Conservation (phyloP, 2,329 filamentous ascomycete species). For the Xylaria sp. region DNA sequence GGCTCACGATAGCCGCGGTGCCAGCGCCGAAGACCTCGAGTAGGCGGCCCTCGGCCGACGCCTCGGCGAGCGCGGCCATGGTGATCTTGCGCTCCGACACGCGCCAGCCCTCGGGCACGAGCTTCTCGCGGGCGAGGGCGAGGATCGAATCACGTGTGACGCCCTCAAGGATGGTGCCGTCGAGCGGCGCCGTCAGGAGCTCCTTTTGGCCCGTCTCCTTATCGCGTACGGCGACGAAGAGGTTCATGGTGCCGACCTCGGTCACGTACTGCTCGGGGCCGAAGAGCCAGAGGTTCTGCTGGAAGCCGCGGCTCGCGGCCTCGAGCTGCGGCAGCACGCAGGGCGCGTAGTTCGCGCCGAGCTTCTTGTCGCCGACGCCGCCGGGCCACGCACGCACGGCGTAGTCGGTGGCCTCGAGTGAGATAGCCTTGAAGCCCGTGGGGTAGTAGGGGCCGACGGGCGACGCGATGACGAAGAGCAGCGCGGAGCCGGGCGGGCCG, state of each 20-base stretch:
- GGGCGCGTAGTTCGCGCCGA: conserved; percentile 98
- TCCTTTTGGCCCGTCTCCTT: conserved; percentile 89
- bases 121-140: conserved; percentile 80
- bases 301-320: conserved; percentile 88
- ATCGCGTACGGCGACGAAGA: conserved; percentile 86
- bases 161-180: conserved; percentile 95
- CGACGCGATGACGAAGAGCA: conserved; percentile 93
- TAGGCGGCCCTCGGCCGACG: conserved; percentile 81
- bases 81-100: conserved; percentile 89
- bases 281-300: conserved; percentile 98
- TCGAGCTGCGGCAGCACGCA: conserved; percentile 96
- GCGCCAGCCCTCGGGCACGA: conserved; percentile 86
- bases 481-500: conserved; percentile 85
- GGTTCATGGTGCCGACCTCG: conserved; percentile 98
- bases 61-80: conserved; percentile 84
- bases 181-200: conserved; percentile 91
- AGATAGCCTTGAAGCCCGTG: conserved; percentile 96
- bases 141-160: conserved; percentile 93
- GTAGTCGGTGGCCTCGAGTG: conserved; percentile 94
- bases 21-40: conserved; percentile 93
- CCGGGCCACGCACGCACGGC: conserved; percentile 97
- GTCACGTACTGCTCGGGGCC: conserved; percentile 95
- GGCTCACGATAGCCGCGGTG: conserved; percentile 92
- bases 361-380: conserved; percentile 96
- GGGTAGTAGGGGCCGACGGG: conserved; percentile 98